Evolutionary conservation across 768 basidiomycete species (phyloP).

Genomic region (Suillus luteus): DNA sequence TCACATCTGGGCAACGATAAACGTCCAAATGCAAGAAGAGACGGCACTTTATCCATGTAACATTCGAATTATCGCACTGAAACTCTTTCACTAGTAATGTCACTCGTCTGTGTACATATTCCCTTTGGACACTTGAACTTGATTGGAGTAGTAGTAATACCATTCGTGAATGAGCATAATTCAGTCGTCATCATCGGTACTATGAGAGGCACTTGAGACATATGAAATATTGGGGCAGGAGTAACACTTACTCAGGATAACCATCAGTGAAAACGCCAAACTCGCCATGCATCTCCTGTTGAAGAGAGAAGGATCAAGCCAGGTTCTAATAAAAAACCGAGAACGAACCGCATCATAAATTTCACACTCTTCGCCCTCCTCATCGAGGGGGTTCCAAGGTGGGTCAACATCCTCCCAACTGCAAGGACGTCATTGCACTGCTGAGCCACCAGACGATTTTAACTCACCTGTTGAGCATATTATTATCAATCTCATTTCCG

Average conservation of each 20-base stretch:
- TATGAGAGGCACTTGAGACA: neutral
- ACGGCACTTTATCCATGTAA: too few relatives aligned
- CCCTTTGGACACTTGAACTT: too few relatives aligned
- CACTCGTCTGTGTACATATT: too few relatives aligned
- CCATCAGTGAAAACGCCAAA: conserved; percentile 1
- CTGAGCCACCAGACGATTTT: neutral
- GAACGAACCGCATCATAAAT: neutral
- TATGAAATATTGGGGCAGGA: neutral
- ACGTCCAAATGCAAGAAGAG: too few relatives aligned
- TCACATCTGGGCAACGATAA: too few relatives aligned
- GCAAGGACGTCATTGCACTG: neutral
- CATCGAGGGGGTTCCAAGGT: neutral
- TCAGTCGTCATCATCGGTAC: neutral
- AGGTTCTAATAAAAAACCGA: neutral
- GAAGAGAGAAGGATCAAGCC: neutral
- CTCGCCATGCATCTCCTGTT: neutral
- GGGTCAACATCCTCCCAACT: neutral
- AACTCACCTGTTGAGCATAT: neutral
- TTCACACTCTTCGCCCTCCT: neutral
- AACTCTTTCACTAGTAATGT: too few relatives aligned
- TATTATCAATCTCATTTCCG: neutral
- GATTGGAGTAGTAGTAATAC: neutral
- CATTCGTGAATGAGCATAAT: neutral
- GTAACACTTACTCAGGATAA: conserved; percentile 1
- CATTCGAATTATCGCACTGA: too few relatives aligned